These are phyloP conservation scores for Bondarzewia mesenterica DNA, from an alignment of 1,284 basidiomycete species.

Conservation along the genomic window DNA sequence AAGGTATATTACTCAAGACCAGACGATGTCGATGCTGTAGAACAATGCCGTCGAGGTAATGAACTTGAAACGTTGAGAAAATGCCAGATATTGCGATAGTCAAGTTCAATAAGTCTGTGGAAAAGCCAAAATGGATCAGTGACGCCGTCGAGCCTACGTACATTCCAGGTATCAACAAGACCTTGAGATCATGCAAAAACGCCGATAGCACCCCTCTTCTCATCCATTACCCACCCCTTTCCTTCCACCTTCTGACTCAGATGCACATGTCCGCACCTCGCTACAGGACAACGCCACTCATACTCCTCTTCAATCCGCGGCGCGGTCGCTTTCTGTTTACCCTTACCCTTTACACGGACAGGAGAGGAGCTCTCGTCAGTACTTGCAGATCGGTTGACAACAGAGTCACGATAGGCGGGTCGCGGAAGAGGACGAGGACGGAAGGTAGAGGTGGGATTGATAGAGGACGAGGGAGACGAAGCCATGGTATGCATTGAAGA, in stretches of 20 bases:
- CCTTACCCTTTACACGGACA: constrained; percentile 25
- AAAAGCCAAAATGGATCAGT: too few relatives aligned
- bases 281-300: constrained; percentile 59
- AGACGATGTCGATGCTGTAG: too few relatives aligned
- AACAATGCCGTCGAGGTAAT: too few relatives aligned
- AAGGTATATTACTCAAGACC: too few relatives aligned
- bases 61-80: too few relatives aligned
- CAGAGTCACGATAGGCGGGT: constrained; percentile 4
- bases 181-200: constrained; percentile 14
- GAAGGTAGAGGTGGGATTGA: not conserved
- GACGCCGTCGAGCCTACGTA: too few relatives aligned
- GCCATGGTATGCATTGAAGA: constrained; percentile 6
- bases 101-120: too few relatives aligned
- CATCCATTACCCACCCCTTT: constrained; percentile 13
- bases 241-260: constrained; percentile 26
- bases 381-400: not conserved
- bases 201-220: constrained; percentile 10
- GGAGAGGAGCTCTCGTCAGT: not conserved
- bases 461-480: not conserved
- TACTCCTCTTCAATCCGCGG: constrained; percentile 37
- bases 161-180: too few relatives aligned
- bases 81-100: too few relatives aligned
- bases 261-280: constrained; percentile 44
- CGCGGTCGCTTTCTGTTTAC: constrained; percentile 23
- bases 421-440: not conserved